Evolutionary conservation across 1,284 basidiomycete genomes (phyloP), one percentile per base, ranked within the genome.

Genomic region (Irpex sp.): DNA sequence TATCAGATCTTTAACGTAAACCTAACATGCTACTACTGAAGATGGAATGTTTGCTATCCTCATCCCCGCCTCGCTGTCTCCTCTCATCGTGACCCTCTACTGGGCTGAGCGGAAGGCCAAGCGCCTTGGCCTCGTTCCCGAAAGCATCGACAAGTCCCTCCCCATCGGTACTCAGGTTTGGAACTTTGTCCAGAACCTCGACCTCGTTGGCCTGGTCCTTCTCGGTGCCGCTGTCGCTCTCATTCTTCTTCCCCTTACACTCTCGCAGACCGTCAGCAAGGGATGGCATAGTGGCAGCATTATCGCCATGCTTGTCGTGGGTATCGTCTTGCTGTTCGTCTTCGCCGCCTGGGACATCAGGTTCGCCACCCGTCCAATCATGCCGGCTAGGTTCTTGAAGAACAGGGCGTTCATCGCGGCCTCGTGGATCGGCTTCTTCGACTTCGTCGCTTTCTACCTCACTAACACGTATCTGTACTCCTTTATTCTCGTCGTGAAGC

Each of bases 21-120:
- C 65, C 64, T 9, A 31, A 38, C 17, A n/a, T n/a, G 5, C 5
- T 36, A 5, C 6, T 17, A 9, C 4, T 52, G 31, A 57, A 87
- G 85, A 91, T 70, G 88, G 83, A 58, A 89, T 92, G 85, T 89
- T 85, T 71, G 85, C 81, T 57, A 84, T 87, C 66, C 78, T 88
- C 40, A 76, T 88, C 31, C 86, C 87, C 0, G 77, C 76, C 2
- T 72, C 84, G 0, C 78, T 88, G 37, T 69, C 79, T 1, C 87
- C 87, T 3, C 80, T 88, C 58, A 89, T 92, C 67, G 63, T 81
- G 63, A 86, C 85, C 13, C 84, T 93, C 9, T 76, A 88, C 60
- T 92, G 89, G 89, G 87, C 87, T 0, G 89, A 93, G 71, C 70
- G 73, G 60, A 86, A 85, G 73, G 86, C 88, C 5, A 83, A 80